A percentile compares a stretch with the other conserved stretches of the same genome.
phyloP scores from a whole-genome alignment of 2,329 filamentous ascomycete species.

The Sodiomyces alkalinus region DNA sequence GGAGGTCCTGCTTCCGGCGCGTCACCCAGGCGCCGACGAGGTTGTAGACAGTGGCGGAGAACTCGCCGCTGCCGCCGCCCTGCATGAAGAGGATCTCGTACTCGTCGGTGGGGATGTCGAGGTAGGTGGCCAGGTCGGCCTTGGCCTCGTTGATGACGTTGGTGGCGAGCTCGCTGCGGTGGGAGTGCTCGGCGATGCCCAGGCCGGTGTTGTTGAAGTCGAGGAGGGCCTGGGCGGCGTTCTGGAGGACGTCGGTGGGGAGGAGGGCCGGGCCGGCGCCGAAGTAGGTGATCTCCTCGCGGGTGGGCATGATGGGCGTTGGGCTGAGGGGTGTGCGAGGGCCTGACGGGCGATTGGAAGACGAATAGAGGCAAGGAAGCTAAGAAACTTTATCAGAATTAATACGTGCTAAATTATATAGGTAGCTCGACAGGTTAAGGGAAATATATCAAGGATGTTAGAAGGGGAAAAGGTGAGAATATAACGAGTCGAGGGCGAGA shows the following conservation, averaged over 20 bases:
- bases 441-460: no score
- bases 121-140: constrained; percentile 52
- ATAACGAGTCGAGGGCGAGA: no score
- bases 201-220: constrained; percentile 73
- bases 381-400: no score
- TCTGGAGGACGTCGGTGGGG: constrained; percentile 66
- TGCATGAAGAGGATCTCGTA: constrained; percentile 87
- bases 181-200: constrained; percentile 79
- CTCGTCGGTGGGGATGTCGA: constrained; percentile 62
- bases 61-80: constrained; percentile 73
- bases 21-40: constrained; percentile 71
- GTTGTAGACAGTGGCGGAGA: constrained; percentile 74
- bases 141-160: constrained; percentile 70
- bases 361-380: no score
- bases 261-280: constrained; percentile 82
- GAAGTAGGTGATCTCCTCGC: constrained; percentile 70
- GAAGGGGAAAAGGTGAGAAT: no score
- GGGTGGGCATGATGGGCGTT: constrained; percentile 42
- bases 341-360: no score
- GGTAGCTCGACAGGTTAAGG: no score
- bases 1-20: constrained; percentile 44
- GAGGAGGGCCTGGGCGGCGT: constrained; percentile 60
- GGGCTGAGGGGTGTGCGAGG: not conserved
- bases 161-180: constrained; percentile 66
- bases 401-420: no score